Evolutionary conservation across 2,329 filamentous ascomycete species (phyloP).

Genomic region (Aquanectria penicillioides): DNA sequence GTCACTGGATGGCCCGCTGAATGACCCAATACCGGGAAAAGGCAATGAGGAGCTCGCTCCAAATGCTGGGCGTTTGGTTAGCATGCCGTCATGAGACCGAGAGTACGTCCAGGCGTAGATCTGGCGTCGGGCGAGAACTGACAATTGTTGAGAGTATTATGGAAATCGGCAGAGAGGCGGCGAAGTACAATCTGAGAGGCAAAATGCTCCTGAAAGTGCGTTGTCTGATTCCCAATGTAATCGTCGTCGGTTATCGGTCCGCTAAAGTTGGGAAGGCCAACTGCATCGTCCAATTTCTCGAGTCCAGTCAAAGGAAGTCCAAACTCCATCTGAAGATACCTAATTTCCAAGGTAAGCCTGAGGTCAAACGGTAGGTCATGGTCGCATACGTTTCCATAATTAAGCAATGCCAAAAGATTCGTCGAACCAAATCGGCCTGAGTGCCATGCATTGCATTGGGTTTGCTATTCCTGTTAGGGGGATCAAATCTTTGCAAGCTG

Average conservation of each 20-base stretch:
- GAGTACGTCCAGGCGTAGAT: background rate
- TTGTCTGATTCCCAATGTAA: conserved; percentile 58
- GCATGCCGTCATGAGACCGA: conserved; percentile 12
- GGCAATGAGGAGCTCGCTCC: conserved; percentile 21
- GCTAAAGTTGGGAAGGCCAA: conserved; percentile 65
- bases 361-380: no score
- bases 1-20: conserved; percentile 25
- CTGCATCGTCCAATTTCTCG: conserved; percentile 60
- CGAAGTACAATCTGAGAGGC: conserved; percentile 68
- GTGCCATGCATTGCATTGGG: conserved; percentile 36
- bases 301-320: conserved; percentile 66
- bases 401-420: conserved; percentile 41
- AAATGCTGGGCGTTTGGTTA: conserved; percentile 29
- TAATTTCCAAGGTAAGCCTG: conserved; percentile 41
- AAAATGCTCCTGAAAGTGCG: conserved; percentile 68
- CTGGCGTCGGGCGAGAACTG: conserved; percentile 40
- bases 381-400: conserved; percentile 40
- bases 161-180: conserved; percentile 62
- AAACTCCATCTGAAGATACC: conserved; percentile 66
- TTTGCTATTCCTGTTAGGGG: conserved; percentile 29
- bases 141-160: conserved; percentile 63
- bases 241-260: conserved; percentile 58
- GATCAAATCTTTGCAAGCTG: background rate
- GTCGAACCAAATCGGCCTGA: conserved; percentile 38
- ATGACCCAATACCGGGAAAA: conserved; percentile 30